Evolutionary conservation across 768 basidiomycete genomes (phyloP).

Genomic region (Galerina marginata): DNA sequence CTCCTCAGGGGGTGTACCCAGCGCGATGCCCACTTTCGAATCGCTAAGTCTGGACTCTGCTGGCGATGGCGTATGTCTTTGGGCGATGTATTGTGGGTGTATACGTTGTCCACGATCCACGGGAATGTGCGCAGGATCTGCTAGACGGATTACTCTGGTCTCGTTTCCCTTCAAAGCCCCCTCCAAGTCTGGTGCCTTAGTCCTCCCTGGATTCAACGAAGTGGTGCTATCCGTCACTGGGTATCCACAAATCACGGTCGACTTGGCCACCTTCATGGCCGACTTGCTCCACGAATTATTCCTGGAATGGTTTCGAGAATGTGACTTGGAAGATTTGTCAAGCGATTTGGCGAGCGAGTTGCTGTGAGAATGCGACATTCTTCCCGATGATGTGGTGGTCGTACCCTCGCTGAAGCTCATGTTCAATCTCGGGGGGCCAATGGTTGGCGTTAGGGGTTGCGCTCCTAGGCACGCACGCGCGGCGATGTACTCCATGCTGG

Average conservation of each 20-base stretch:
- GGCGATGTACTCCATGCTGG: constrained; percentile 64
- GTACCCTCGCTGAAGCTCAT: constrained; percentile 26
- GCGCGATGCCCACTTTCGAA: constrained; percentile 41
- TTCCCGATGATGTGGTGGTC: constrained; percentile 13
- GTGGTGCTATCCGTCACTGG: constrained; percentile 1
- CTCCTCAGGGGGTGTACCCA: constrained; percentile 38
- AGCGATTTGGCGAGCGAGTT: constrained; percentile 43
- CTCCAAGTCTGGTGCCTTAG: constrained; percentile 37
- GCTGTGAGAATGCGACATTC: constrained; percentile 39
- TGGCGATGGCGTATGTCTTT: constrained; percentile 24
- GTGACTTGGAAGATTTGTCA: constrained; percentile 39
- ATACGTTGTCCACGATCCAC: constrained; percentile 28
- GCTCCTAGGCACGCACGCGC: constrained; percentile 70
- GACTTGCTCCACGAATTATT: constrained; percentile 50
- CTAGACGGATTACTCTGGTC: constrained; percentile 47
- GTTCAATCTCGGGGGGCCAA: constrained; percentile 24
- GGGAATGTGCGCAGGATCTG: constrained; percentile 45
- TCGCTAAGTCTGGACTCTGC: constrained; percentile 35
- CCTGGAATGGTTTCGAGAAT: constrained; percentile 45
- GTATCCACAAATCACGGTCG: constrained; percentile 34
- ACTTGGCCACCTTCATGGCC: constrained; percentile 46
- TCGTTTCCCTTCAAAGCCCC: constrained; percentile 43
- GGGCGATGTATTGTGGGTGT: constrained; percentile 6
- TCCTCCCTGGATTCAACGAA: constrained; percentile 3
- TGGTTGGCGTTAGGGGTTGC: constrained; percentile 58